A percentile compares a stretch with the other conserved stretches of the same genome.
Evolutionary conservation across 2,329 filamentous ascomycete species (phyloP).

Genomic region (Ceratocystis ficicola): DNA sequence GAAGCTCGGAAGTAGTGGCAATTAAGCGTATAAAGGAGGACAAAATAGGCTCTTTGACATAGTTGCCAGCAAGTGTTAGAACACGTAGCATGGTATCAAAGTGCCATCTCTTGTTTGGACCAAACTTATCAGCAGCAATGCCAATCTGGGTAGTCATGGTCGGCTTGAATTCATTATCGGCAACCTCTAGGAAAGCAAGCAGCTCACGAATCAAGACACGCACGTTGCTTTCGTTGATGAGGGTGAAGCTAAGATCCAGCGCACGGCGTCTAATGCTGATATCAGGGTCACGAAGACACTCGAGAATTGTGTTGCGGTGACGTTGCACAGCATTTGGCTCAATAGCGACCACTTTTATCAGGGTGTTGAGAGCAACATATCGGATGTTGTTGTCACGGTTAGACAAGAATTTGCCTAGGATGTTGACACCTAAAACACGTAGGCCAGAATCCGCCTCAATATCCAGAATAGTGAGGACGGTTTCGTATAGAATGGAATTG

Average conservation of each 20-base stretch:
- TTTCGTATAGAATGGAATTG: constrained; percentile 95
- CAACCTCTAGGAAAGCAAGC: constrained; percentile 87
- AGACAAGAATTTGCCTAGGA: constrained; percentile 93
- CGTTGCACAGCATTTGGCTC: constrained; percentile 95
- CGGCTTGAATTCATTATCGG: constrained; percentile 97
- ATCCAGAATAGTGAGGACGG: constrained; percentile 90
- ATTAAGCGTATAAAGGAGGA: constrained; percentile 94
- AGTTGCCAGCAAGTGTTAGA: constrained; percentile 84
- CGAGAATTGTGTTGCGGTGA: constrained; percentile 92
- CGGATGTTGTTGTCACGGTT: constrained; percentile 99
- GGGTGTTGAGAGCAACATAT: constrained; percentile 91
- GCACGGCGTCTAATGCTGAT: constrained; percentile 93
- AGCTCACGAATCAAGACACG: constrained; percentile 86
- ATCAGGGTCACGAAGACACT: constrained; percentile 91
- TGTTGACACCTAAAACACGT: constrained; percentile 90
- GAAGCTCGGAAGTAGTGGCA: constrained; percentile 83
- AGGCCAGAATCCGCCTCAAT: constrained; percentile 95
- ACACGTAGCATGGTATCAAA: constrained; percentile 95
- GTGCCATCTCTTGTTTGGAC: constrained; percentile 96
- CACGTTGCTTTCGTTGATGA: constrained; percentile 95
- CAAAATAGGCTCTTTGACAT: constrained; percentile 93
- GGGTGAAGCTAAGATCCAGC: constrained; percentile 92
- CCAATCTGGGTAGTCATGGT: constrained; percentile 98
- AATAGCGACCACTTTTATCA: constrained; percentile 96
- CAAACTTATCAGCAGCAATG: constrained; percentile 88